phyloP scores from a whole-genome alignment of 805 yeast genomes.

The Wickerhamomyces rabaulensis region DNA sequence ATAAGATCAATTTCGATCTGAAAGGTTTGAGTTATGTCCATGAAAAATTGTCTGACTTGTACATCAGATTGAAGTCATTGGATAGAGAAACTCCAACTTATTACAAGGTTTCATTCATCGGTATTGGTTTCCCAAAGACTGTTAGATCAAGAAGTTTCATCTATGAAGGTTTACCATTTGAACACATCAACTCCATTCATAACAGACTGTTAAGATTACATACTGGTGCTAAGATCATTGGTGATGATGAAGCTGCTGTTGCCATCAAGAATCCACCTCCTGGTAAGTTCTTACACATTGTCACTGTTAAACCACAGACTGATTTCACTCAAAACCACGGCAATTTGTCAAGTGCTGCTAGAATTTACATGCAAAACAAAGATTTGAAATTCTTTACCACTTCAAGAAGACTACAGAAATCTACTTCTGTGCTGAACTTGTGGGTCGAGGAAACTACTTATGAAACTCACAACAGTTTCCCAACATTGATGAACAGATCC shows the following conservation, averaged over 20 bases:
- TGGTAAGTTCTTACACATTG: constrained; percentile 71
- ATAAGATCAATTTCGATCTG: constrained; percentile 67
- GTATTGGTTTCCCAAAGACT: constrained; percentile 78
- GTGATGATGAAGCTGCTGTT: constrained; percentile 49
- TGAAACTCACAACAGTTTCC: constrained; percentile 73
- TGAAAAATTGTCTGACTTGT: constrained; percentile 61
- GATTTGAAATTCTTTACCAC: constrained; percentile 66
- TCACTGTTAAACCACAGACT: constrained; percentile 64
- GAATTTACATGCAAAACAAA: constrained; percentile 71
- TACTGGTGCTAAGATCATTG: constrained; percentile 74
- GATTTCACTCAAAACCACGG: constrained; percentile 39
- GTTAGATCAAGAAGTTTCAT: constrained; percentile 73
- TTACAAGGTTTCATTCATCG: constrained; percentile 75
- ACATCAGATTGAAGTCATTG: constrained; percentile 56
- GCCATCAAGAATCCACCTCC: constrained; percentile 47
- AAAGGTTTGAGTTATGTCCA: constrained; percentile 70
- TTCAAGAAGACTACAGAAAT: constrained; percentile 67
- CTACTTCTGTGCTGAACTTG: constrained; percentile 62
- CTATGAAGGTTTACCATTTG: constrained; percentile 84
- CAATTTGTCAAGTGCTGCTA: constrained; percentile 46
- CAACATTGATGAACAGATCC: constrained; percentile 81
- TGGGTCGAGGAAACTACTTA: constrained; percentile 89
- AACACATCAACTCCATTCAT: constrained; percentile 78
- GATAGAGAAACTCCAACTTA: constrained; percentile 74
- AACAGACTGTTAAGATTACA: constrained; percentile 67